A percentile compares a stretch with the other conserved stretches of the same genome.
phyloP scores from a whole-genome alignment of 78 protist genomes.

The Capsaspora owczarzaki region DNA sequence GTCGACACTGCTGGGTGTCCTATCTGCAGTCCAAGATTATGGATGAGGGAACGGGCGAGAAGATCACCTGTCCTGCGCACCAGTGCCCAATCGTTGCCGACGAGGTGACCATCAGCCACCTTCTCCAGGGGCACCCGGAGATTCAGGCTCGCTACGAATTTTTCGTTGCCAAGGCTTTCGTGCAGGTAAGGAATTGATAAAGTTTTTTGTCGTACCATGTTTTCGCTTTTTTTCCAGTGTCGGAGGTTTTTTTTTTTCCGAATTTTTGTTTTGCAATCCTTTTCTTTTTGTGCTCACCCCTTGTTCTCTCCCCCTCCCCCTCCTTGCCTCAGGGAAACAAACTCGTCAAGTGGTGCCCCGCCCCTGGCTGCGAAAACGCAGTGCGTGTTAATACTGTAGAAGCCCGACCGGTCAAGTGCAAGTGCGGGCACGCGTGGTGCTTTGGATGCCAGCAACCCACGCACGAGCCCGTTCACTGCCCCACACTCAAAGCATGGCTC shows the following conservation, averaged over 20 bases:
- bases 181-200: too few species aligned
- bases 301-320: neutral
- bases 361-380: conserved; percentile 42
- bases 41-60: conserved; percentile 20
- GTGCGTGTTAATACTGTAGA: neutral
- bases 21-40: conserved; percentile 15
- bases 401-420: conserved; percentile 31
- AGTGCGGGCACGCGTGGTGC: conserved; percentile 54
- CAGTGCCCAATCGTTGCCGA: conserved; percentile 26
- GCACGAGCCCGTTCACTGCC: conserved; percentile 26
- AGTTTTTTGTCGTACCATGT: too few species aligned
- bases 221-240: too few species aligned
- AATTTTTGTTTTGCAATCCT: neutral
- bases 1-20: conserved; percentile 21
- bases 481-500: conserved; percentile 32
- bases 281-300: neutral
- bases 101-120: conserved; percentile 3
- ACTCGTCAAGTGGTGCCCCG: conserved; percentile 41
- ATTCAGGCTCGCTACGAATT: neutral
- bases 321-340: conserved; percentile 21
- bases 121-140: neutral
- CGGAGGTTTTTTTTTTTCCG: too few species aligned
- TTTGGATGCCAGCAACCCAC: conserved; percentile 33
- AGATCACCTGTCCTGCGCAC: conserved; percentile 13
- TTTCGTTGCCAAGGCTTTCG: neutral